These are phyloP conservation scores for Beauveria australis DNA, from an alignment of 2,329 filamentous ascomycete genomes.

Conservation along the genomic window DNA sequence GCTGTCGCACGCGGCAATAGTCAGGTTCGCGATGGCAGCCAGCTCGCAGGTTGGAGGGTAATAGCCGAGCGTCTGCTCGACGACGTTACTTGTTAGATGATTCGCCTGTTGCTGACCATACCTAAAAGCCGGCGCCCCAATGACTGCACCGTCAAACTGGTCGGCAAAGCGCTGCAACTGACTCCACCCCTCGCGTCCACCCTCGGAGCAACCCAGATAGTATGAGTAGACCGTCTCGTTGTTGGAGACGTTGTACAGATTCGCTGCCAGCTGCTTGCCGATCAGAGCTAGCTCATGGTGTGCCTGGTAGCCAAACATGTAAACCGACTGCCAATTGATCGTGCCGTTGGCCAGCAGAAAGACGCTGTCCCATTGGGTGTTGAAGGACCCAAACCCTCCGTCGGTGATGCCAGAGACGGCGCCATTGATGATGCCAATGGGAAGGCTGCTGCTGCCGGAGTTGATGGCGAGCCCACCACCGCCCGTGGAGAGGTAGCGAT, in stretches of 20 bases:
- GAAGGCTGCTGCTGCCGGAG: conserved; percentile 22
- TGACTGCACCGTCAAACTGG: conserved; percentile 36
- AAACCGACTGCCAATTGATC: conserved; percentile 26
- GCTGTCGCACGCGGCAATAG: not conserved
- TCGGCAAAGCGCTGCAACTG: conserved; percentile 43
- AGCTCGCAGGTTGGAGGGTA: conserved; percentile 22
- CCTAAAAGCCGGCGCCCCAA: conserved; percentile 41
- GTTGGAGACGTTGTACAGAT: conserved; percentile 29
- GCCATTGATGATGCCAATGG: conserved; percentile 36
- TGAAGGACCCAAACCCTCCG: conserved; percentile 41
- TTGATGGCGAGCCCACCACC: conserved; percentile 39
- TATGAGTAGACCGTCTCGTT: conserved; percentile 33
- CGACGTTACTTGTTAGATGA: conserved; percentile 30
- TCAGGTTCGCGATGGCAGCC: not conserved
- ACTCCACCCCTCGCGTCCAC: conserved; percentile 39
- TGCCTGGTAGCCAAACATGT: conserved; percentile 31
- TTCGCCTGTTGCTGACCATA: conserved; percentile 37
- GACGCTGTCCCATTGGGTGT: conserved; percentile 27
- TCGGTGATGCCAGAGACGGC: conserved; percentile 40
- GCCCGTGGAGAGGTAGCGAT: conserved; percentile 37
- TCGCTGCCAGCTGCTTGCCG: conserved; percentile 34
- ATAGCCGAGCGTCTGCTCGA: conserved; percentile 32
- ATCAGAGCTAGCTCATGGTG: conserved; percentile 28
- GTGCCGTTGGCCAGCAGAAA: conserved; percentile 32
- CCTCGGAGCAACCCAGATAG: conserved; percentile 47